Evolutionary conservation across 1,284 basidiomycete species (phyloP), one percentile per base, ranked within the genome.

Genomic region (Moesziomyces parantarcticus): DNA sequence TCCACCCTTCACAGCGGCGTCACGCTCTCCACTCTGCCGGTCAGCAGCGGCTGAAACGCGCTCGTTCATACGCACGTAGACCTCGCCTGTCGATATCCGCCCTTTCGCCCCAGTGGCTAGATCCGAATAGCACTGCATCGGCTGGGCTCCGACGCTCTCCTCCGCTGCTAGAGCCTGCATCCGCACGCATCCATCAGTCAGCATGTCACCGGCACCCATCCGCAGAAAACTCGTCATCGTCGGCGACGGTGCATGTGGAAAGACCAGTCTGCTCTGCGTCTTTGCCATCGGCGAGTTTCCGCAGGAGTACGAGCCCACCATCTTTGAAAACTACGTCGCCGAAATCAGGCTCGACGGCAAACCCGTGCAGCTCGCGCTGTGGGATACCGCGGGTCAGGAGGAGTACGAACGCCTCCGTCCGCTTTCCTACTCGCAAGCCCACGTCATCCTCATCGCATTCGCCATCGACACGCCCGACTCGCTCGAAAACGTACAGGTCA

Each of bases 291-390:
- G 96, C 66, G 92, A 97, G 86, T 98, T 99, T 81, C 96, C 95
- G 45, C 93, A 94, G 85, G 92, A 93, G 90, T 97, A 97, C 84
- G 94, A 72, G 18, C 69, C 69, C 16, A 72, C 80, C 65, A 94
- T 97, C 57, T 97, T 97, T 81, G 94, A 97, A 86, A 99, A 98
- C 84, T 99, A 97, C 85, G 95, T 98, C 65, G 95, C 96, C 47
- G 96, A 98, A 86, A 97, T 99, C 81, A 88, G 94, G 78, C 87
- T 98, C 57, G 96, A 99, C 85, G 94, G 94, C 74, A 98, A 98
- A 85, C 92, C 94, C 43, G 92, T 98, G 22, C 94, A 97, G 84
- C 86, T 97, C 58, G 94, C 95, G 42, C 86, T 97, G 39, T 97
- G 95, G 95, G 95, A 97, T 88, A 97, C 94, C 60, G 95, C 95